Evolutionary conservation across 352 stramenopile species (phyloP).

Genomic region (Globisporangium acanthophoron): DNA sequence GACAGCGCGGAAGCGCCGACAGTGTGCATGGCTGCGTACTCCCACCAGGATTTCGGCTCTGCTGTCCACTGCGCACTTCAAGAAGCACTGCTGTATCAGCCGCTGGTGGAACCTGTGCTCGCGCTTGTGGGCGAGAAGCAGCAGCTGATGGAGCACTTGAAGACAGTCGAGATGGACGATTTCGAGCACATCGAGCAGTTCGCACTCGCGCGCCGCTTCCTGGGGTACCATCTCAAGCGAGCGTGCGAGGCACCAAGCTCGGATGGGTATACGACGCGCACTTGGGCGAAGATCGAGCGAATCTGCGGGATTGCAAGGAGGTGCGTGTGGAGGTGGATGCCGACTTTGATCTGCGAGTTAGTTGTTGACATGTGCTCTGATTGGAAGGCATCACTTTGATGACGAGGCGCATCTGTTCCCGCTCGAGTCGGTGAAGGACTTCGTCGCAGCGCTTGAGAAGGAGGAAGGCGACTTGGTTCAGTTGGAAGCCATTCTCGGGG

Average conservation of each 20-base stretch:
- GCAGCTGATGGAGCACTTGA: slow-evolving; percentile 11
- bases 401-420: slow-evolving; percentile 68
- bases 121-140: slow-evolving; percentile 11
- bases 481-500: slow-evolving; percentile 21
- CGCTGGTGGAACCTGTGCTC: slow-evolving; percentile 25
- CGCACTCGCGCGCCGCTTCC: slow-evolving; percentile 44
- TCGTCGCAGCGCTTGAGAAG: slow-evolving; percentile 23
- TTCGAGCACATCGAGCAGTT: slow-evolving; percentile 49
- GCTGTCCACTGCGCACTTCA: slow-evolving; percentile 61
- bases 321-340: slow-evolving; percentile 15
- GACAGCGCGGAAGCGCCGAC: slow-evolving; percentile 8
- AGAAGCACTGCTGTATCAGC: slow-evolving; percentile 38
- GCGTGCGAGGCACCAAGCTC: slow-evolving; percentile 15
- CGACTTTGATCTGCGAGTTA: background rate
- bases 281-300: slow-evolving; percentile 30
- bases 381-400: slow-evolving; percentile 42
- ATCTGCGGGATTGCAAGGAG: slow-evolving; percentile 38
- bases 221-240: slow-evolving; percentile 38
- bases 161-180: slow-evolving; percentile 25
- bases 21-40: slow-evolving; percentile 35
- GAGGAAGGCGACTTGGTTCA: slow-evolving; percentile 26
- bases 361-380: background rate
- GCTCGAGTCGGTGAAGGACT: slow-evolving; percentile 31
- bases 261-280: slow-evolving; percentile 21
- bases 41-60: slow-evolving; percentile 76